Conservation (phyloP, 202 grass and related monocot genomes). For the Tripidium arundinaceum region DNA sequence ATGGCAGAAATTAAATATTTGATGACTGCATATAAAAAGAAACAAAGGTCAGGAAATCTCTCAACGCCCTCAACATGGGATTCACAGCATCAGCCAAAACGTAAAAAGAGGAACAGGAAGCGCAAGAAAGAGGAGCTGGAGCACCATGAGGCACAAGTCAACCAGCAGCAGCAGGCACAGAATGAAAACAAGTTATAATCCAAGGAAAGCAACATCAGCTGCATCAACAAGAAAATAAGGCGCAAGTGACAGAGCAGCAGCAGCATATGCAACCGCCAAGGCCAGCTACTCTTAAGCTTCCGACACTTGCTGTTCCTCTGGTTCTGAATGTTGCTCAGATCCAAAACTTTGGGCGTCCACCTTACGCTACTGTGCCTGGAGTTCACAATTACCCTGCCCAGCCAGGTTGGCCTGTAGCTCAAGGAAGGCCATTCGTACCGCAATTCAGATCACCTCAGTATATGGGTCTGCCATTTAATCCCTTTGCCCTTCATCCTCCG, state of each 20-base stretch:
- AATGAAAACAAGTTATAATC: neutral
- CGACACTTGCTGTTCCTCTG: neutral
- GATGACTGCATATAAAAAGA: constrained; percentile 31
- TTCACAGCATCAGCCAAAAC: neutral
- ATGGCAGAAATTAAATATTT: constrained; percentile 34
- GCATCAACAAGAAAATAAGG: constrained; percentile 9
- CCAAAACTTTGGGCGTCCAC: constrained; percentile 6
- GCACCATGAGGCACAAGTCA: constrained; percentile 1
- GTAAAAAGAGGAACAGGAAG: constrained; percentile 23
- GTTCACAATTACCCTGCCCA: neutral
- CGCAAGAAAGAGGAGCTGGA: constrained; percentile 29
- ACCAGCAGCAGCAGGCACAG: neutral
- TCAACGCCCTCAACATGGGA: neutral
- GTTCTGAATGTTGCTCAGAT: constrained; percentile 13
- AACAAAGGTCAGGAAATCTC: neutral
- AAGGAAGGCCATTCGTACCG: neutral
- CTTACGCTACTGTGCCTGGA: constrained; percentile 13
- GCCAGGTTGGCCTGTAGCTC: neutral
- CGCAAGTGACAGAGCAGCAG: neutral
- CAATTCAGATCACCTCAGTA: constrained; percentile 1
- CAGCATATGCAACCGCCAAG: constrained; percentile 14
- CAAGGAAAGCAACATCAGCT: neutral
- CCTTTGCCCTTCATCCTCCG: neutral
- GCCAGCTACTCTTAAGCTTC: constrained; percentile 2
- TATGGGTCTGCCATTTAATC: constrained; percentile 4